Percentiles rank a stretch among this genome's conserved stretches.
Evolutionary conservation across 768 basidiomycete species (phyloP).

Genomic region (Hygrocybe punicea): DNA sequence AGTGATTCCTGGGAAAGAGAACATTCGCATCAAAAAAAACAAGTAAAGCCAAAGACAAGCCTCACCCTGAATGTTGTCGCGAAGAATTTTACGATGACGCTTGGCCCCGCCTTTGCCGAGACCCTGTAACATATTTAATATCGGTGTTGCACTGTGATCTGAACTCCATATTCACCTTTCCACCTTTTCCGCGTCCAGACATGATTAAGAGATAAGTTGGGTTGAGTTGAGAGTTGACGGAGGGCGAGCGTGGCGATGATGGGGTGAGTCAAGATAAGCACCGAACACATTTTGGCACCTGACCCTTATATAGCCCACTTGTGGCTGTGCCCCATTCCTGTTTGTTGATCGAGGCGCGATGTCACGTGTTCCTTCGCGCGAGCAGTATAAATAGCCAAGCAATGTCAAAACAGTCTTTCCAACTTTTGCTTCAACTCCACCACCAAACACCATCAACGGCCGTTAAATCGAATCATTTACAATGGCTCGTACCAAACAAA

Average conservation of each 20-base stretch:
- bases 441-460: conserved; percentile 15
- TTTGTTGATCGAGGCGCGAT: conserved; percentile 16
- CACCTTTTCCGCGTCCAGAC: conserved; percentile 80
- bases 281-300: background rate
- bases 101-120: conserved; percentile 84
- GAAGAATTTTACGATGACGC: conserved; percentile 81
- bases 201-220: conserved; percentile 25
- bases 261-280: conserved; percentile 19
- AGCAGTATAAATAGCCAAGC: conserved; percentile 25
- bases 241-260: background rate
- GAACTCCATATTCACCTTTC: conserved; percentile 45
- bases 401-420: conserved; percentile 1
- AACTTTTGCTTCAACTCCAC: conserved; percentile 9
- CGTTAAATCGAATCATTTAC: conserved; percentile 5
- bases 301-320: conserved; percentile 17
- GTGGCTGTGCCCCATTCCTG: conserved; percentile 28
- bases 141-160: background rate
- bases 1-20: conserved; percentile 54
- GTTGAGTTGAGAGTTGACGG: conserved; percentile 4
- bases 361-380: conserved; percentile 20
- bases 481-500: conserved; percentile 60
- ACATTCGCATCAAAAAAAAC: background rate
- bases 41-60: background rate
- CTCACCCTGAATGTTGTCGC: conserved; percentile 65
- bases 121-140: conserved; percentile 39